These are phyloP conservation scores for Fagus crenata DNA, from an alignment of 306 rosid genomes.

Conservation along the genomic window DNA sequence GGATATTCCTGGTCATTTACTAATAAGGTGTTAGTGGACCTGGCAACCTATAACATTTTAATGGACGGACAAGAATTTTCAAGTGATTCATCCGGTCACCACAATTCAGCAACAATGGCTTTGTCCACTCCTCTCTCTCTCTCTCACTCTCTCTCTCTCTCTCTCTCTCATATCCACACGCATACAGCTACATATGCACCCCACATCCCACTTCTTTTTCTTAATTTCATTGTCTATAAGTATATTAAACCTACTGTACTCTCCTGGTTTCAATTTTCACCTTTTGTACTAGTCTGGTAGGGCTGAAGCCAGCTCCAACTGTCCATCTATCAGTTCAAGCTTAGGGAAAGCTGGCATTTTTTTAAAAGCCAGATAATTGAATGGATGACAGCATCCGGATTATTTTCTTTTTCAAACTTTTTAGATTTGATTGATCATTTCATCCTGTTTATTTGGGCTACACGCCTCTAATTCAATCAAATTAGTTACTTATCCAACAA, in stretches of 20 bases:
- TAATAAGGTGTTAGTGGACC: not conserved
- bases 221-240: not conserved
- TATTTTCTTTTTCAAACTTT: too few species aligned
- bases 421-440: too few species aligned
- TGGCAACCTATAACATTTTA: not conserved
- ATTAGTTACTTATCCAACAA: too few species aligned
- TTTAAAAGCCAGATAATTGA: conserved; percentile 8
- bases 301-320: not conserved
- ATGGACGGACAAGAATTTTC: not conserved
- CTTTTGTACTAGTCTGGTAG: not conserved
- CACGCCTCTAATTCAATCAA: too few species aligned
- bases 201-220: not conserved
- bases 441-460: too few species aligned
- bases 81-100: not conserved
- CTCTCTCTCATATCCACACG: not conserved
- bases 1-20: not conserved
- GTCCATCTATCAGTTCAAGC: not conserved
- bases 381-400: not conserved
- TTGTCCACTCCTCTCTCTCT: not conserved
- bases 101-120: not conserved
- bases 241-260: not conserved
- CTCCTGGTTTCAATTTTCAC: not conserved
- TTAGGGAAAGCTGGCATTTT: conserved; percentile 8
- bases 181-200: not conserved
- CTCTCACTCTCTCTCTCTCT: too few species aligned